These are phyloP conservation scores for Wickerhamiella alocasiicola DNA, from an alignment of 805 yeast species.

Conservation along the genomic window DNA sequence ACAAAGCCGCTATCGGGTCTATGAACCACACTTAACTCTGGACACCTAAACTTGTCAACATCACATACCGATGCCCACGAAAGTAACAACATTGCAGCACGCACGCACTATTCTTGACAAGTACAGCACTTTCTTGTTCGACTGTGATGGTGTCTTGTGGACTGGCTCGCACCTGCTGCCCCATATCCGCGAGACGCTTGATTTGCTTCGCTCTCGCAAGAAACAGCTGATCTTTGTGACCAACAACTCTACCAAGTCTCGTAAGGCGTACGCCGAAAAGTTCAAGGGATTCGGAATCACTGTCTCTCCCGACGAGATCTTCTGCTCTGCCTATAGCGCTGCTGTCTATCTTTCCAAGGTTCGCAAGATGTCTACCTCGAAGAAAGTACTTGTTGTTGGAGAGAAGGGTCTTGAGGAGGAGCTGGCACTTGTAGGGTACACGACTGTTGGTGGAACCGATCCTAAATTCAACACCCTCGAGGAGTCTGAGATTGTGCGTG, in stretches of 20 bases:
- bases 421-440: constrained; percentile 58
- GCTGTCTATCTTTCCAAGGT: constrained; percentile 76
- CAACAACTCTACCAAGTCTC: constrained; percentile 86
- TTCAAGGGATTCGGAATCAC: constrained; percentile 48
- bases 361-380: constrained; percentile 54
- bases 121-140: constrained; percentile 82
- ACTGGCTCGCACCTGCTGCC: constrained; percentile 74
- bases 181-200: constrained; percentile 60
- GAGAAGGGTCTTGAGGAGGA: constrained; percentile 79
- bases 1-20: too few relatives aligned
- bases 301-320: constrained; percentile 49
- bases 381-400: constrained; percentile 83
- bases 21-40: too few relatives aligned
- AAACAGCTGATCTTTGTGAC: constrained; percentile 83
- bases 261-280: constrained; percentile 63
- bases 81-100: constrained; percentile 20
- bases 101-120: constrained; percentile 39
- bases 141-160: constrained; percentile 98
- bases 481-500: constrained; percentile 33
- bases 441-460: constrained; percentile 74
- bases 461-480: constrained; percentile 41
- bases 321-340: constrained; percentile 85
- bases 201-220: constrained; percentile 38
- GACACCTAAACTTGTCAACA: too few relatives aligned
- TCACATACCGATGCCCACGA: constrained; percentile 17